Evolutionary conservation across 1,284 basidiomycete species (phyloP).

Genomic region (Naganishia sp.): DNA sequence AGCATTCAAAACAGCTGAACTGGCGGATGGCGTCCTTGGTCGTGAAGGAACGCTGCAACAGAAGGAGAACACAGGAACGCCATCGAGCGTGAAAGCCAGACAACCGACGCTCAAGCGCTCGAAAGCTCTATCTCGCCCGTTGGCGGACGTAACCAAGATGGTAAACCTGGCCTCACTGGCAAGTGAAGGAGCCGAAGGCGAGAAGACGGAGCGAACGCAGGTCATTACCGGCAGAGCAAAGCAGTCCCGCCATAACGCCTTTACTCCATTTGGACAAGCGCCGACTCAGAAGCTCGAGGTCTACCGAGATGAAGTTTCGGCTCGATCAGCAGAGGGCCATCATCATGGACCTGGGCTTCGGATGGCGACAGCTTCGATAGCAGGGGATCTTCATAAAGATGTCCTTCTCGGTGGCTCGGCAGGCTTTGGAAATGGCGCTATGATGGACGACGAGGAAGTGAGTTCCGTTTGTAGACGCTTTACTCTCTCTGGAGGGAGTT

Average conservation of each 20-base stretch:
- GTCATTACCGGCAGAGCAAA: neutral
- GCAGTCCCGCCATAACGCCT: neutral
- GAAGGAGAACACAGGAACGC: neutral
- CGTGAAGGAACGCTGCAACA: neutral
- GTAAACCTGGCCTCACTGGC: slow-evolving; percentile 4
- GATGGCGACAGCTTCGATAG: no score
- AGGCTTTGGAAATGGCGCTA: neutral
- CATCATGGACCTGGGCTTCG: no score
- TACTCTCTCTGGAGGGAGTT: neutral
- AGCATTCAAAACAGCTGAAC: no score
- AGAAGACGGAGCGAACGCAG: neutral
- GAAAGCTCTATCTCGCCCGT: slow-evolving; percentile 18
- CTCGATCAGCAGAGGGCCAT: neutral
- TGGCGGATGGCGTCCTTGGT: no score
- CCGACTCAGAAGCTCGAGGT: neutral
- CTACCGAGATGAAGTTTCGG: neutral
- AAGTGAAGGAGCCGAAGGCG: neutral
- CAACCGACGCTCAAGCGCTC: slow-evolving; percentile 29
- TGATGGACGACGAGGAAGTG: slow-evolving; percentile 17
- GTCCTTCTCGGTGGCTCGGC: no score
- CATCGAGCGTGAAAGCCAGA: neutral
- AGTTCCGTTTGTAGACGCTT: neutral
- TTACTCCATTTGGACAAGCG: neutral
- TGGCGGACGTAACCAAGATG: slow-evolving; percentile 25
- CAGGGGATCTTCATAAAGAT: no score